These are phyloP conservation scores for Carallia brachiata DNA, from an alignment of 345 rosid species.

Conservation along the genomic window DNA sequence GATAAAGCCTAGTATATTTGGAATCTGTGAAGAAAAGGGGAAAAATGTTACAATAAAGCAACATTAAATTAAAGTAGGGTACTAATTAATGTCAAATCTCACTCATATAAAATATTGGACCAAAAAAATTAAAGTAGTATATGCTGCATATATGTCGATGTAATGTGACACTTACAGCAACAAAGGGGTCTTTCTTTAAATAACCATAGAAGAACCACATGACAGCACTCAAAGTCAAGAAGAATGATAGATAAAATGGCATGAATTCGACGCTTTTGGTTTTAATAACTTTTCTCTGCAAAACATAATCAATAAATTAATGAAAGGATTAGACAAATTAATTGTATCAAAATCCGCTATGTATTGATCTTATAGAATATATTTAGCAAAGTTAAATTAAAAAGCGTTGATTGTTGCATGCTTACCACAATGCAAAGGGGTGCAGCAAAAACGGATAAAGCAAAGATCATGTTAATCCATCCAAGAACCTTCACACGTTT, in stretches of 20 bases:
- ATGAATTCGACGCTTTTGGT: slow-evolving; percentile 77
- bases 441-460: slow-evolving; percentile 73
- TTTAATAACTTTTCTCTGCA: slow-evolving; percentile 79
- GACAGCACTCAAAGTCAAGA: slow-evolving; percentile 54
- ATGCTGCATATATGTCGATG: background rate
- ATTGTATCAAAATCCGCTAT: too few species aligned
- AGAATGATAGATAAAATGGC: slow-evolving; percentile 54
- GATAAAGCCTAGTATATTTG: slow-evolving; percentile 46
- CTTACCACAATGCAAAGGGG: slow-evolving; percentile 83
- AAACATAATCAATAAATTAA: background rate
- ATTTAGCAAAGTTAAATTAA: background rate
- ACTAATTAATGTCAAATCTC: too few species aligned
- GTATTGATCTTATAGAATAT: too few species aligned
- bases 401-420: background rate
- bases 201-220: slow-evolving; percentile 54
- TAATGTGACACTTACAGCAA: slow-evolving; percentile 15
- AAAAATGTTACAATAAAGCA: background rate
- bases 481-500: slow-evolving; percentile 59
- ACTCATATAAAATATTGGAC: too few species aligned
- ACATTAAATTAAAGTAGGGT: background rate
- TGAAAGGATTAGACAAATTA: too few species aligned
- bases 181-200: slow-evolving; percentile 18
- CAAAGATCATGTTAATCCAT: slow-evolving; percentile 72
- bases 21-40: slow-evolving; percentile 34
- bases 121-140: too few species aligned